Base-by-base conservation (phyloP, 139 green algal species). In the Chlorella sp. region DNA sequence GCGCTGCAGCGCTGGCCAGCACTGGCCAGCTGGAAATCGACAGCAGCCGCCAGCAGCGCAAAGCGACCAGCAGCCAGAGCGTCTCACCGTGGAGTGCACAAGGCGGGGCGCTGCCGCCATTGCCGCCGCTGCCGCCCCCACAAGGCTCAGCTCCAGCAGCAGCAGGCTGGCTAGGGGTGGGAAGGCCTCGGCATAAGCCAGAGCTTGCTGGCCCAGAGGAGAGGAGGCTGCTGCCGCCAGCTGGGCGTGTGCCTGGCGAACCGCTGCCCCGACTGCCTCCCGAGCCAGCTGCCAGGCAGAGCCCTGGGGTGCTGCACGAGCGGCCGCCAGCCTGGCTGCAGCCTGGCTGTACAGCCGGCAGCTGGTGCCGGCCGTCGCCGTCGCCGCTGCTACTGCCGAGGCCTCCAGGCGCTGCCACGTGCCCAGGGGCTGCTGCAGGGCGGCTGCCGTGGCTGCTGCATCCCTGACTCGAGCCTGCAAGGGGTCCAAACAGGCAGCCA, bases 61-160 rank as follows among this genome's bases (percentile, higher is more conserved):
- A 55, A 7, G 44, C 44, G 11, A 11, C 44, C 7, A 17, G 44
- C 44, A 55, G 44, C 44, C 7, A 7, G 11, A 55, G 11, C 4
- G n/a, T n/a, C 76, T 20, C 60, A 82, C 76, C 76, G 76, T 73
- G 60, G 60, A 62, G 76, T 82, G 76, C 25, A 82, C 76, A 12
- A 82, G 60, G 76, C 57, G 32, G 38, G 76, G 76, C 2, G 60
- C 76, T 2, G 76, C 76, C 6, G 57, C 76, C 76, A 82, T 65
- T 26, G 76, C 76, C 26, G 36, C 76, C 4, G 36, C 76, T 18
- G 57, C 56, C 11, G 76, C 76, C 12, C 76, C 60, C 17, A 82
- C 36, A 13, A 82, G 28, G 76, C 76, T 82, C 0, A 72, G 26
- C n/a, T 67, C 41, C 25, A 82, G 60, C 30, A 82, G 60, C 34